Conservation (phyloP, 805 yeast genomes). For the Debaryomyces tyrocola region DNA sequence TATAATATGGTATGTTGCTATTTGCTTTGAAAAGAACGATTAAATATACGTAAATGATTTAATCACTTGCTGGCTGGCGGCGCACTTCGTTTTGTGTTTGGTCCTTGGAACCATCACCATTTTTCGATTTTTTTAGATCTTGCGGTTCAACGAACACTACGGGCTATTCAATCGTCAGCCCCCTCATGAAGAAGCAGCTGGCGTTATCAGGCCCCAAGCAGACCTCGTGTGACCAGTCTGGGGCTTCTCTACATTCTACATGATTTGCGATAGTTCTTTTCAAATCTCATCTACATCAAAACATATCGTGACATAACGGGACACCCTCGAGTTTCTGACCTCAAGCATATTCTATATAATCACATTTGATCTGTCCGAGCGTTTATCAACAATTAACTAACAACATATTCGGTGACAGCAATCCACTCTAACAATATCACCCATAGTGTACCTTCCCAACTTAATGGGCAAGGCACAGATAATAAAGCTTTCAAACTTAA, state of each 20-base stretch:
- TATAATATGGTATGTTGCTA: background rate
- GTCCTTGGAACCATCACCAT: background rate
- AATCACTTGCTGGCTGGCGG: background rate
- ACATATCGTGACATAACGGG: constrained; percentile 48
- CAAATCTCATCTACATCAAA: too few species aligned
- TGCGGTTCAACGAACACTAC: too few species aligned
- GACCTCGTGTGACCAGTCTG: too few species aligned
- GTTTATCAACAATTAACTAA: constrained; percentile 26
- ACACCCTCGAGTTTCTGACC: constrained; percentile 36
- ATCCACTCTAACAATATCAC: constrained; percentile 10
- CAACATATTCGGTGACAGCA: constrained; percentile 15
- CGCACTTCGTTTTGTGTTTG: background rate
- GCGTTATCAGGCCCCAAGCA: too few species aligned
- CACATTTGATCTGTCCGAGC: constrained; percentile 41
- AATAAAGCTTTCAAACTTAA: constrained; percentile 17
- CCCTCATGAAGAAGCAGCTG: too few species aligned
- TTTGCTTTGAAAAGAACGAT: too few species aligned
- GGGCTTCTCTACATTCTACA: too few species aligned
- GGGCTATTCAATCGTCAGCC: too few species aligned
- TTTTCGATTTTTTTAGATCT: background rate
- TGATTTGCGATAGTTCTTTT: too few species aligned
- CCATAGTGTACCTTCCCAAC: constrained; percentile 31
- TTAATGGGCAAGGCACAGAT: constrained; percentile 36
- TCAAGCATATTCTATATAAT: constrained; percentile 41
- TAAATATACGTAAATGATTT: background rate